phyloP scores from a whole-genome alignment of 768 basidiomycete species.

The Multifurca ochricompacta region DNA sequence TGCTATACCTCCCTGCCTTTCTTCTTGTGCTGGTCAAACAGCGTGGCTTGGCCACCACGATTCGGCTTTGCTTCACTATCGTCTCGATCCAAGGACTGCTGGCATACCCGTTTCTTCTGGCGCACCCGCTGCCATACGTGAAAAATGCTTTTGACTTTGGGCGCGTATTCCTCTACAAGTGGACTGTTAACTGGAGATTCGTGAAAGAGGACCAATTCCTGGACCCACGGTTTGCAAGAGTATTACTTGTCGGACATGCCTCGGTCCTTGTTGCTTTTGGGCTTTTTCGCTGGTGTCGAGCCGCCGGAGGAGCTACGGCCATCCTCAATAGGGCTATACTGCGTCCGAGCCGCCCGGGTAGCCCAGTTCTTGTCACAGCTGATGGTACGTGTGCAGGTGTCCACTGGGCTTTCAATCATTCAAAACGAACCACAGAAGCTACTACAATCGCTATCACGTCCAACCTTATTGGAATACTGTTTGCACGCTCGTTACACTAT shows the following conservation, averaged over 20 bases:
- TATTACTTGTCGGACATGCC: conserved; percentile 61
- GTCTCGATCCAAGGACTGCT: conserved; percentile 48
- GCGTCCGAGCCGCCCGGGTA: conserved; percentile 43
- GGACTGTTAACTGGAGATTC: conserved; percentile 98
- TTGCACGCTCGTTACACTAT: conserved; percentile 92
- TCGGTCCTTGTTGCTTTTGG: conserved; percentile 57
- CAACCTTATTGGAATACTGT: conserved; percentile 86
- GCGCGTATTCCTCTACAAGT: conserved; percentile 85
- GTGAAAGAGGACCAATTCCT: conserved; percentile 71
- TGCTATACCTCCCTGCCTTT: conserved; percentile 86
- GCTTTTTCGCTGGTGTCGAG: conserved; percentile 64
- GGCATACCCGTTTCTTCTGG: conserved; percentile 61
- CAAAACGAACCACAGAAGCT: conserved; percentile 42
- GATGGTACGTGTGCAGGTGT: conserved; percentile 46
- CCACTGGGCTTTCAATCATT: conserved; percentile 16
- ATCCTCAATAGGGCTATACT: conserved; percentile 50
- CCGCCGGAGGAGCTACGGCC: conserved; percentile 55
- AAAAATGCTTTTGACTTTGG: conserved; percentile 77
- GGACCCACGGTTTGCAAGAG: conserved; percentile 48
- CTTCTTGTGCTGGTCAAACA: conserved; percentile 76
- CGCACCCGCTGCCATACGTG: conserved; percentile 58
- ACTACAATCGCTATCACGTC: conserved; percentile 81
- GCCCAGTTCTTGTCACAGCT: conserved; percentile 39
- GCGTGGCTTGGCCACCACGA: conserved; percentile 46
- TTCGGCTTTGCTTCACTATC: conserved; percentile 43